Evolutionary conservation across 192 early-diverging fungal species (phyloP).

Genomic region (Gaertneriomyces semiglobifer): DNA sequence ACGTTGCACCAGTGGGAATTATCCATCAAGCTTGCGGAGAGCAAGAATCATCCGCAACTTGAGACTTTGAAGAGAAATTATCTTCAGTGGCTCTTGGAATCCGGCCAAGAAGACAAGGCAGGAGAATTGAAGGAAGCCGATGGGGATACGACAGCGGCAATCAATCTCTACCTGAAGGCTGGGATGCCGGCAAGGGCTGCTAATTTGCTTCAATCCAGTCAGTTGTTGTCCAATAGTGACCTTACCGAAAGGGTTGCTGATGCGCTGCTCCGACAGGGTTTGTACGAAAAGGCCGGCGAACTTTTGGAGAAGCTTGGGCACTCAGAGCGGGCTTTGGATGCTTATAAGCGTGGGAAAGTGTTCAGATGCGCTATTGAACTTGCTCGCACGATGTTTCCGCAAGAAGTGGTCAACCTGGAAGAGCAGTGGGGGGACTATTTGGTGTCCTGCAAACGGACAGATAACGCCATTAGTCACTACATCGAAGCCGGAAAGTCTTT

Average conservation of each 20-base stretch:
- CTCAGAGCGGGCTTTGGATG: slow-evolving; percentile 54
- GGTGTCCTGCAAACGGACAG: slow-evolving; percentile 59
- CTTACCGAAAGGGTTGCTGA: slow-evolving; percentile 57
- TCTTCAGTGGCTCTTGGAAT: slow-evolving; percentile 61
- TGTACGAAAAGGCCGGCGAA: slow-evolving; percentile 63
- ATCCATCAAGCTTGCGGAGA: slow-evolving; percentile 64
- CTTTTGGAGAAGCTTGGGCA: slow-evolving; percentile 56
- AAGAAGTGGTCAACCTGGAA: slow-evolving; percentile 57
- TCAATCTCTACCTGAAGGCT: slow-evolving; percentile 60
- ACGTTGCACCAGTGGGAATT: slow-evolving; percentile 66
- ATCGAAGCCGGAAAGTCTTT: slow-evolving; percentile 59
- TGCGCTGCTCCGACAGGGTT: slow-evolving; percentile 48
- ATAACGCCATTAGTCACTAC: slow-evolving; percentile 65
- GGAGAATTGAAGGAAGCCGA: slow-evolving; percentile 61
- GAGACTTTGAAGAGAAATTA: slow-evolving; percentile 59
- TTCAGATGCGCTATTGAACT: slow-evolving; percentile 62
- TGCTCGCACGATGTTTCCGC: slow-evolving; percentile 46
- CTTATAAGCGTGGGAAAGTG: slow-evolving; percentile 56
- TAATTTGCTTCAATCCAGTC: slow-evolving; percentile 40
- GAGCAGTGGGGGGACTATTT: slow-evolving; percentile 68
- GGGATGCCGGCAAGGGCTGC: slow-evolving; percentile 59
- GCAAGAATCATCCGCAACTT: slow-evolving; percentile 60
- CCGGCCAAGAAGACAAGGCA: slow-evolving; percentile 62
- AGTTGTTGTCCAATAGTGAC: slow-evolving; percentile 42
- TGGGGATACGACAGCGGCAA: slow-evolving; percentile 47